A percentile compares a stretch with the other conserved stretches of the same genome.
Conservation (phyloP, 1,284 basidiomycete genomes). For the Vanrija humicola region DNA sequence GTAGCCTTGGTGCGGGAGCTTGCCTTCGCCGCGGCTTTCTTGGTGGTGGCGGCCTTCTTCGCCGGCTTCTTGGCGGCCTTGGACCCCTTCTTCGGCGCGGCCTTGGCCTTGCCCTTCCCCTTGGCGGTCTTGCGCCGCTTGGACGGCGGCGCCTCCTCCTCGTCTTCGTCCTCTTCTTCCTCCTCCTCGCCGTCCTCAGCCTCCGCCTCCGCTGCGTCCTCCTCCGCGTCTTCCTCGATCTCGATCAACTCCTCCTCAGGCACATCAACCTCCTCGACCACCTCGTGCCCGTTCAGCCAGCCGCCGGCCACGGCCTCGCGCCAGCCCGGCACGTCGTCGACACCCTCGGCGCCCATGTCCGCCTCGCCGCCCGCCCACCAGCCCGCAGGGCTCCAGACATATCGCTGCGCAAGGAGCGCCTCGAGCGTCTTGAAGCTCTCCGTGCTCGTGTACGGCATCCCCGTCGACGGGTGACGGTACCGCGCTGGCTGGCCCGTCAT, state of each 20-base stretch:
- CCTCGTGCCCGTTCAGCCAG: constrained; percentile 28
- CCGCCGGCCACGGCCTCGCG: constrained; percentile 30
- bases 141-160: not conserved
- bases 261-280: constrained; percentile 12
- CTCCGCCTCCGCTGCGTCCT: constrained; percentile 10
- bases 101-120: not conserved
- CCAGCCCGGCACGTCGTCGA: constrained; percentile 36
- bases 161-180: not conserved
- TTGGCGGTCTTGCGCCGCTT: not conserved
- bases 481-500: constrained; percentile 51
- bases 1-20: not conserved
- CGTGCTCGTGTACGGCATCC: constrained; percentile 48
- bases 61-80: not conserved
- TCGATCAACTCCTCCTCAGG: constrained; percentile 2
- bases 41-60: not conserved
- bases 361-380: constrained; percentile 41
- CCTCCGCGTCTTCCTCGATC: constrained; percentile 4
- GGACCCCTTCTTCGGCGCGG: not conserved
- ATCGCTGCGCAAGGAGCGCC: constrained; percentile 29
- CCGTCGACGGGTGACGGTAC: constrained; percentile 52
- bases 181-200: constrained; percentile 7
- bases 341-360: constrained; percentile 32
- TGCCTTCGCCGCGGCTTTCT: not conserved
- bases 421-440: constrained; percentile 48
- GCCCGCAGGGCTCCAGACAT: constrained; percentile 30